Conservation (phyloP, 345 rosid genomes). For the Nephelium lappaceum region DNA sequence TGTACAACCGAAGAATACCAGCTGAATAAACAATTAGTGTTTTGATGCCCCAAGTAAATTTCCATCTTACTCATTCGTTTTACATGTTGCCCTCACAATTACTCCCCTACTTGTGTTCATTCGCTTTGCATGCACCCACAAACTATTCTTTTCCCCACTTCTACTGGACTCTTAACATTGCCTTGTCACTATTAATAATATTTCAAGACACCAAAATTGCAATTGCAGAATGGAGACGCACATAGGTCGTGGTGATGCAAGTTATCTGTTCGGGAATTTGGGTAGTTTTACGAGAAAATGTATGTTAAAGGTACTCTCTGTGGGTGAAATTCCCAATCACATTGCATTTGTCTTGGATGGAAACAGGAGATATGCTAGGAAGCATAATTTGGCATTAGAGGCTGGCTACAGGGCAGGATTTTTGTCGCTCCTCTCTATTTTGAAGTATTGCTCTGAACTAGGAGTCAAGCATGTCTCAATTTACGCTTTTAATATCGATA, state of each 20-base stretch:
- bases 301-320: slow-evolving; percentile 43
- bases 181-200: not conserved
- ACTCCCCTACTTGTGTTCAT: slow-evolving; percentile 25
- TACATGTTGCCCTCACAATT: not conserved
- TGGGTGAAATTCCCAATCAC: slow-evolving; percentile 62
- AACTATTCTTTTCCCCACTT: not conserved
- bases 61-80: not conserved
- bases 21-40: not conserved
- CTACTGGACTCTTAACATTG: not conserved
- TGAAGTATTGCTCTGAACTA: slow-evolving; percentile 69
- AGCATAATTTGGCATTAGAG: slow-evolving; percentile 39
- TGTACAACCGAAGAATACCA: not conserved
- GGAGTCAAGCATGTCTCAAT: slow-evolving; percentile 63
- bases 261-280: slow-evolving; percentile 24
- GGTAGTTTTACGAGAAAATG: slow-evolving; percentile 41
- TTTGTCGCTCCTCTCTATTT: slow-evolving; percentile 48
- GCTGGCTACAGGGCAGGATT: slow-evolving; percentile 71
- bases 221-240: slow-evolving; percentile 12
- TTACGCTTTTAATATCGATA: slow-evolving; percentile 77
- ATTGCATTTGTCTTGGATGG: slow-evolving; percentile 81
- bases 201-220: not conserved
- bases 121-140: slow-evolving; percentile 28
- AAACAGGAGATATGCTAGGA: slow-evolving; percentile 52
- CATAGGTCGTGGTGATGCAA: slow-evolving; percentile 15
- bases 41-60: not conserved